Evolutionary conservation across 148 eudicot genomes (phyloP).

Genomic region (Rhododendron molle): DNA sequence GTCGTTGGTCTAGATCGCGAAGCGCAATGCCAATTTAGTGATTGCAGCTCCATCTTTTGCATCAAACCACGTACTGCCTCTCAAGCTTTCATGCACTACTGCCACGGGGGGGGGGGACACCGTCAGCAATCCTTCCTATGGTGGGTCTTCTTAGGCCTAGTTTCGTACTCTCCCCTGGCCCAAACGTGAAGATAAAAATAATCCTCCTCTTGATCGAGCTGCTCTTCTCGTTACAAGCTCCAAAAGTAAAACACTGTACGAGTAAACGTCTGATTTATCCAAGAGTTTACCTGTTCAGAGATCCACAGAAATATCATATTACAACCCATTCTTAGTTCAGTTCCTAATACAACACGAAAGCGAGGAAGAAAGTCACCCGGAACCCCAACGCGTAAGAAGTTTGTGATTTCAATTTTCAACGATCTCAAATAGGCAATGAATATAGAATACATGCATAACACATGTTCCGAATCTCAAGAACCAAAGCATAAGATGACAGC

Average conservation of each 20-base stretch:
- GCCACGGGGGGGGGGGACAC: too few relatives aligned
- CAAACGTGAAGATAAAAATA: not conserved
- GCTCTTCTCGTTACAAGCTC: not conserved
- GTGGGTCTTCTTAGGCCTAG: not conserved
- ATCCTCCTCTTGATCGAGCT: not conserved
- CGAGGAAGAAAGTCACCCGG: too few relatives aligned
- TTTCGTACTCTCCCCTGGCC: not conserved
- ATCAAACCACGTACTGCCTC: not conserved
- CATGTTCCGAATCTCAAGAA: not conserved
- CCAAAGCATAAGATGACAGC: not conserved
- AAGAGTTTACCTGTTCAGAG: not conserved
- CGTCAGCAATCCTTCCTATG: not conserved
- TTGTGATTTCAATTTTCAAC: too few relatives aligned
- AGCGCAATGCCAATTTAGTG: not conserved
- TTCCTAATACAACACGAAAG: not conserved
- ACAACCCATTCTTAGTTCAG: not conserved
- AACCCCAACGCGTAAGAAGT: not conserved
- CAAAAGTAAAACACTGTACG: not conserved
- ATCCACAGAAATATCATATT: not conserved
- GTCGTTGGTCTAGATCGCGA: not conserved
- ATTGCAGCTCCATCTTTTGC: not conserved
- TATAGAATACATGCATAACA: not conserved
- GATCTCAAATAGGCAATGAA: too few relatives aligned
- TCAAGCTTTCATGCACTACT: not conserved
- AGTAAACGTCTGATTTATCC: not conserved